Percentiles rank a stretch among this genome's conserved stretches.
phyloP scores from a whole-genome alignment of 225 moss, liverwort and hornwort species.

The Asterella californica region DNA sequence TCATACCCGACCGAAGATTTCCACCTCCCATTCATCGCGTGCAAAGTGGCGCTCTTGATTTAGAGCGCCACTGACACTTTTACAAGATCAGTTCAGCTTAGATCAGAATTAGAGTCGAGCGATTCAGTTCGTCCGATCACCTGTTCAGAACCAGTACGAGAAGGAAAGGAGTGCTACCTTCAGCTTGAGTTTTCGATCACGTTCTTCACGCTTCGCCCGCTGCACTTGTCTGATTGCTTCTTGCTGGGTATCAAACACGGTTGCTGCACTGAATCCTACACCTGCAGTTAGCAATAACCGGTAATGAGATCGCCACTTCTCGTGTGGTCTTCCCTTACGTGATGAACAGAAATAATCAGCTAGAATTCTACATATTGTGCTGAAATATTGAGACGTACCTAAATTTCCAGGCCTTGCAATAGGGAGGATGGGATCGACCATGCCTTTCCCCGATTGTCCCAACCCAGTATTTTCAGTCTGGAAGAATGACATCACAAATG shows the following conservation, averaged over 20 bases:
- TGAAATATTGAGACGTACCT: slow-evolving; percentile 2
- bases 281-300: slow-evolving; percentile 3
- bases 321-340: background rate
- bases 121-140: background rate
- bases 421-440: slow-evolving; percentile 36
- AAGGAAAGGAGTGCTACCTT: slow-evolving; percentile 17
- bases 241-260: slow-evolving; percentile 26
- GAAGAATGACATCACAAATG: background rate
- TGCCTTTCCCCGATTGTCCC: slow-evolving; percentile 33
- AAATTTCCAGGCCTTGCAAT: slow-evolving; percentile 23
- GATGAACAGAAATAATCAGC: background rate
- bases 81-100: no score
- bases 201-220: slow-evolving; percentile 29
- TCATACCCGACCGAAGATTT: background rate
- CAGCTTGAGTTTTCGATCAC: slow-evolving; percentile 28
- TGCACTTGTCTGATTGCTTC: slow-evolving; percentile 32
- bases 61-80: no score
- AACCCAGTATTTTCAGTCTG: slow-evolving; percentile 38
- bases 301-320: background rate
- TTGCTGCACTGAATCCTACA: slow-evolving; percentile 26
- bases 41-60: no score
- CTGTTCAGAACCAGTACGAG: background rate
- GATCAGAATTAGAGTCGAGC: no score
- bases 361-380: background rate
- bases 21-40: background rate